Percentiles rank a stretch among this genome's conserved stretches.
phyloP scores from a whole-genome alignment of 2,329 filamentous ascomycete genomes.

The Phaeosphaeria sp. region DNA sequence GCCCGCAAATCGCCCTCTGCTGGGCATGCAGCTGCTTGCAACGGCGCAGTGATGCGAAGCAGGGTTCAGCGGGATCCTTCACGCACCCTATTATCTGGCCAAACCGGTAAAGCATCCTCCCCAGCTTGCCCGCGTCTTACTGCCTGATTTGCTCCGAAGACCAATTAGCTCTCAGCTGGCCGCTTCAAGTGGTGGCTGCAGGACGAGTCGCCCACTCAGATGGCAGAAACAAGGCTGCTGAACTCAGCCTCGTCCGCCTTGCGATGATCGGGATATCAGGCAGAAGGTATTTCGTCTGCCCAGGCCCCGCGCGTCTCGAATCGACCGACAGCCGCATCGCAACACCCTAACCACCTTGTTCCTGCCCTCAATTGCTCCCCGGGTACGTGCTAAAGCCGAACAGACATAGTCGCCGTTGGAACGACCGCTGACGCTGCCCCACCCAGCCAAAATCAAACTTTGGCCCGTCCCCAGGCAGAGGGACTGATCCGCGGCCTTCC shows the following conservation, averaged over 20 bases:
- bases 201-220: slow-evolving; percentile 44
- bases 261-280: slow-evolving; percentile 46
- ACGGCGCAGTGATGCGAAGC: slow-evolving; percentile 40
- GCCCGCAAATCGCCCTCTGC: slow-evolving; percentile 26
- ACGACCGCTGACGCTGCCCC: slow-evolving; percentile 33
- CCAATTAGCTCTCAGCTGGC: slow-evolving; percentile 46
- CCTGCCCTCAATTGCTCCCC: slow-evolving; percentile 14
- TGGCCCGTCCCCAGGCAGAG: slow-evolving; percentile 21
- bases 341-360: slow-evolving; percentile 26
- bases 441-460: slow-evolving; percentile 33
- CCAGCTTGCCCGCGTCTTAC: slow-evolving; percentile 27
- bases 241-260: slow-evolving; percentile 47
- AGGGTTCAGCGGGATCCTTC: slow-evolving; percentile 36
- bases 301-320: slow-evolving; percentile 39
- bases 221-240: slow-evolving; percentile 48
- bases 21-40: slow-evolving; percentile 27
- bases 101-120: slow-evolving; percentile 29
- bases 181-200: slow-evolving; percentile 46
- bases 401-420: slow-evolving; percentile 38
- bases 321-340: slow-evolving; percentile 31
- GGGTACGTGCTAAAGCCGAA: slow-evolving; percentile 17
- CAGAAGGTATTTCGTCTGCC: slow-evolving; percentile 41
- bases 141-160: slow-evolving; percentile 40
- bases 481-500: slow-evolving; percentile 12
- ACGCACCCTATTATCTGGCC: slow-evolving; percentile 41